Evolutionary conservation across 2,329 filamentous ascomycete genomes (phyloP).

Genomic region (Scytalidium sp.): DNA sequence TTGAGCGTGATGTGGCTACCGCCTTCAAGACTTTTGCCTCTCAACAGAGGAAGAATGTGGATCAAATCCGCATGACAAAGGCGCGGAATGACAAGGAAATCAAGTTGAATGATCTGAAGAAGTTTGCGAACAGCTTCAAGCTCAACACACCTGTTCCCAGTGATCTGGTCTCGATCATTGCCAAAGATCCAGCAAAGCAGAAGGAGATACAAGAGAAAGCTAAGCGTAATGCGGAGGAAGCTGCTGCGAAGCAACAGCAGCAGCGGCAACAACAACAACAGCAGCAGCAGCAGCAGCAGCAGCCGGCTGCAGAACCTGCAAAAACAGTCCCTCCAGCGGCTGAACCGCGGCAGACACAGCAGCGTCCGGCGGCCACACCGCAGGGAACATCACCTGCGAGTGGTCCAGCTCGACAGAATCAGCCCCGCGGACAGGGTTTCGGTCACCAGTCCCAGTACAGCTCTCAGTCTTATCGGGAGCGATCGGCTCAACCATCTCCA

Average conservation of each 20-base stretch:
- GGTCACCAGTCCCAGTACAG: constrained; percentile 39
- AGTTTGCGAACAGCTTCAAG: constrained; percentile 93
- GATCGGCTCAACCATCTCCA: constrained; percentile 16
- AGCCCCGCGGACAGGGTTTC: constrained; percentile 33
- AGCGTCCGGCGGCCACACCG: constrained; percentile 43
- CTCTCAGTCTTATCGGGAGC: constrained; percentile 33
- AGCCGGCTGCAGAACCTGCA: constrained; percentile 33
- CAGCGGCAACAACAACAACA: neutral
- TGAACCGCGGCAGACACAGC: constrained; percentile 34
- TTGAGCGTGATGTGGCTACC: constrained; percentile 59
- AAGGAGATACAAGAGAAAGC: constrained; percentile 89
- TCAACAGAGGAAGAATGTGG: constrained; percentile 51
- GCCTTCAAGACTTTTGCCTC: constrained; percentile 64
- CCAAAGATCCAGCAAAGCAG: constrained; percentile 94
- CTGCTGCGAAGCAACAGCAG: constrained; percentile 35
- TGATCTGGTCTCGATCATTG: constrained; percentile 90
- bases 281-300: neutral
- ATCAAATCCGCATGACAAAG: constrained; percentile 55
- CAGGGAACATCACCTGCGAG: constrained; percentile 32
- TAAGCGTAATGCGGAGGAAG: constrained; percentile 68
- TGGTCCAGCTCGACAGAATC: constrained; percentile 22
- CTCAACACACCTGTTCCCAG: constrained; percentile 87
- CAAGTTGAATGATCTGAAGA: constrained; percentile 91
- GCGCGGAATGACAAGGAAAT: constrained; percentile 78
- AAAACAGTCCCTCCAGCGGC: constrained; percentile 43